Percentiles rank a stretch among this genome's conserved stretches.
These are phyloP conservation scores for Argentina anserina DNA, from an alignment of 306 rosid species.

Conservation along the genomic window DNA sequence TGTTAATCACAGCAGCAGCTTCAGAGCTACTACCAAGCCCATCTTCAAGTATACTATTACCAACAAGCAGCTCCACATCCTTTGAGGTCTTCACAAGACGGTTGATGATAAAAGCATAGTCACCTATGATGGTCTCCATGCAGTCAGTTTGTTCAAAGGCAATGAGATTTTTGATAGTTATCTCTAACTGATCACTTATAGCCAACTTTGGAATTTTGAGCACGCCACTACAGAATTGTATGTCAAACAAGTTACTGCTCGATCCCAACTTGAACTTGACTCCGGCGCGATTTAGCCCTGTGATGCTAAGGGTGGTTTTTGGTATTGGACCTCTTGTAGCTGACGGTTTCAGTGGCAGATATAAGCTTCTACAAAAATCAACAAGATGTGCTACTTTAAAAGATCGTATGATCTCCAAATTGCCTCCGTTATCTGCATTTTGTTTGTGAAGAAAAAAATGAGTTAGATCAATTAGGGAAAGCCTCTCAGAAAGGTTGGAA, in stretches of 20 bases:
- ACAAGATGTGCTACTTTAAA: not conserved
- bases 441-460: not conserved
- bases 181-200: not conserved
- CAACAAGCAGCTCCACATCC: constrained; percentile 12
- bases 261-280: constrained; percentile 5
- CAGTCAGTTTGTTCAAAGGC: constrained; percentile 27
- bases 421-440: no score
- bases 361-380: not conserved
- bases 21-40: not conserved
- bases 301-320: not conserved
- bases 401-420: not conserved
- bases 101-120: constrained; percentile 15
- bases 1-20: constrained; percentile 9
- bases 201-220: constrained; percentile 23
- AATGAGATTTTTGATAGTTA: constrained; percentile 1
- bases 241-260: constrained; percentile 11
- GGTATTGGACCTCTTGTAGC: not conserved
- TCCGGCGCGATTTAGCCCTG: not conserved
- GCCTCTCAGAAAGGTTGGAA: not conserved
- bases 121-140: not conserved
- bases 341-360: not conserved
- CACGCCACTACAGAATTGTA: not conserved
- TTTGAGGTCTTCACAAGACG: not conserved
- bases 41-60: constrained; percentile 2
- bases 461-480: not conserved